Evolutionary conservation across 352 stramenopile species (phyloP), one percentile per base, ranked within the genome.

Genomic region (Pythium apleroticum): DNA sequence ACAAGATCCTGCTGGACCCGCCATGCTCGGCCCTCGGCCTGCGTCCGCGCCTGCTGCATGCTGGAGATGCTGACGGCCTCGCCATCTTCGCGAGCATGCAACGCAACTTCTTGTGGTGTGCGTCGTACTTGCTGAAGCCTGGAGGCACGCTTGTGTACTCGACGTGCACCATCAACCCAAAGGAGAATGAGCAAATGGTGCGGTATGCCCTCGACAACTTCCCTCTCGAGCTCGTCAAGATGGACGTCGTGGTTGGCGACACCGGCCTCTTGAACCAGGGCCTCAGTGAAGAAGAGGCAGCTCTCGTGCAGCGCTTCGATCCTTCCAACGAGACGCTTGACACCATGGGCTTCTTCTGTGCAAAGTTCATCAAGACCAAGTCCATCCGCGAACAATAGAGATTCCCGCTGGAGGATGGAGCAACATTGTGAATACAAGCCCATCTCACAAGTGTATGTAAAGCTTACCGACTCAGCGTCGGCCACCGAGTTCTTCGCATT

Each of bases 281-380:
- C 3, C 76, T 98, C 25, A 86, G 57, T 19, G 71, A 86, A 8
- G 58, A 88, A 5, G 74, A 98, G 75, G 75, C 84, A 4, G 61
- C 77, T 0, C 80, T 90, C 10, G 89, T 97, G 4, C 77, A 95
- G 68, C 84, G 91, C 39, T 98, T 98, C 63, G 92, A 98, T 65
- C 89, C 91, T 12, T 79, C 79, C 11, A 84, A 96, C 57, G 30
- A 66, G 3, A 57, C 77, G 46, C 68, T 90, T 0, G 91, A 98
- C 64, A 96, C 90, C 12, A 98, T 98, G 83, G 93, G 93, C 58
- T 98, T 98, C 76, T 98, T 98, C 67, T 88, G 95, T 59, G 91
- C 91, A 61, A 96, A 97, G 66, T 97, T 98, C 63, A 72, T 81
- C 30, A 98, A 98, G 60, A 91, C 84, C 10, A 68, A 71, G 8